A percentile compares a stretch with the other conserved stretches of the same genome.
These are phyloP conservation scores for Akebia trifoliata DNA, from an alignment of 164 flowering plant genomes.

Conservation along the genomic window DNA sequence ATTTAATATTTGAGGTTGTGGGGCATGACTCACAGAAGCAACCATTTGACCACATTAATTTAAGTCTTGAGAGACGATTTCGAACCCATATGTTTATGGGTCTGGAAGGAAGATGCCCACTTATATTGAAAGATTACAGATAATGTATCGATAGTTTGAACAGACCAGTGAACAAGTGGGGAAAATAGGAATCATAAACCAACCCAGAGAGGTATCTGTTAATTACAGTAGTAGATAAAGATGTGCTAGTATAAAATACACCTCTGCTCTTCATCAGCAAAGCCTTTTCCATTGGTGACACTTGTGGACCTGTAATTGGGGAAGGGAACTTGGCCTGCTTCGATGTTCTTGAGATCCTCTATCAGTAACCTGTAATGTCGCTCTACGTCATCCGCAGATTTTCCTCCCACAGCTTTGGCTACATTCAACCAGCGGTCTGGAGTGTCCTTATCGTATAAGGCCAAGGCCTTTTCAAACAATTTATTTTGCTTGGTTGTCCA, in stretches of 20 bases:
- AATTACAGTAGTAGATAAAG: not conserved
- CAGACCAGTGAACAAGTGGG: too few species aligned
- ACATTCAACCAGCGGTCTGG: conserved; percentile 69
- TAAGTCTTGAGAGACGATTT: too few species aligned
- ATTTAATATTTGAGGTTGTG: too few species aligned
- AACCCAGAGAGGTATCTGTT: not conserved
- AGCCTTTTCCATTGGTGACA: conserved; percentile 13
- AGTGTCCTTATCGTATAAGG: conserved; percentile 50
- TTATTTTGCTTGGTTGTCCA: conserved; percentile 74
- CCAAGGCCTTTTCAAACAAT: conserved; percentile 66
- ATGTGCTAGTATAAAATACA: conserved; percentile 1
- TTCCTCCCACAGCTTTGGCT: conserved; percentile 65
- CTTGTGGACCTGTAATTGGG: conserved; percentile 41
- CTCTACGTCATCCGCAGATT: conserved; percentile 67
- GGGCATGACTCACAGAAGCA: too few species aligned
- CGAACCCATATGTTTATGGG: too few species aligned
- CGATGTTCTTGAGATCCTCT: conserved; percentile 54
- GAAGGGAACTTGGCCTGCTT: conserved; percentile 55
- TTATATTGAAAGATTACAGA: too few species aligned
- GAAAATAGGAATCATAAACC: not conserved
- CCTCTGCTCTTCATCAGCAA: conserved; percentile 32
- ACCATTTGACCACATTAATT: too few species aligned
- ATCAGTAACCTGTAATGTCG: conserved; percentile 54
- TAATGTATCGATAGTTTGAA: too few species aligned
- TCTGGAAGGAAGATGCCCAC: too few species aligned